A percentile compares a stretch with the other conserved stretches of the same genome.
Evolutionary conservation across 306 rosid species (phyloP).

Genomic region (Lotus japonicus): DNA sequence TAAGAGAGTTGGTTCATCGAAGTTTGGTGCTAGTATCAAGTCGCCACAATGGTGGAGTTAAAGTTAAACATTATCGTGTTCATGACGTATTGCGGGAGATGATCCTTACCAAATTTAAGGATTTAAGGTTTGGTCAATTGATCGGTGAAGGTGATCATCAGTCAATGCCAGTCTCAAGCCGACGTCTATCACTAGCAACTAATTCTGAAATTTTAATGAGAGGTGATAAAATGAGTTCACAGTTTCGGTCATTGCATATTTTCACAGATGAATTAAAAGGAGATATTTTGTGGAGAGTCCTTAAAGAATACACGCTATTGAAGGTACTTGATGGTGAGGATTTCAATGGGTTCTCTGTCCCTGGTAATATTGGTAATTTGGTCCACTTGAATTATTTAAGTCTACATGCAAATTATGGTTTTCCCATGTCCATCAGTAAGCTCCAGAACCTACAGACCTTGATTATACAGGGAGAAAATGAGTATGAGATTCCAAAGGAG

Average conservation of each 20-base stretch:
- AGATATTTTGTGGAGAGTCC: too few species aligned
- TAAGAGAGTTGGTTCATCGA: neutral
- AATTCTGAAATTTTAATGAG: neutral
- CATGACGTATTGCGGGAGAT: neutral
- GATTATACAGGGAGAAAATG: too few species aligned
- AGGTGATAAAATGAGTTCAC: neutral
- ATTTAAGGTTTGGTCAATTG: neutral
- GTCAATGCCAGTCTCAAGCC: neutral
- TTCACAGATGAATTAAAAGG: too few species aligned
- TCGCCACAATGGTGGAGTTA: neutral
- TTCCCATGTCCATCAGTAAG: neutral
- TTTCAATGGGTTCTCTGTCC: neutral
- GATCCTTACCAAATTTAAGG: neutral
- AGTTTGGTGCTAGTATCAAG: neutral
- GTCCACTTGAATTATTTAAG: neutral
- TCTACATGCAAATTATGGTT: too few species aligned
- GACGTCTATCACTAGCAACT: neutral
- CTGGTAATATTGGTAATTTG: neutral
- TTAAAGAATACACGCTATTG: neutral
- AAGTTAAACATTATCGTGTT: neutral
- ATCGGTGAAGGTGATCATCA: neutral
- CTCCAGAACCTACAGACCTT: slow-evolving; percentile 5
- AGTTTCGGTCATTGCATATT: neutral
- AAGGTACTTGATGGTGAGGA: neutral
- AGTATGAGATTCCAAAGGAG: neutral